These are phyloP conservation scores for Cichorium intybus DNA, from an alignment of 140 eudicot species.

Conservation along the genomic window DNA sequence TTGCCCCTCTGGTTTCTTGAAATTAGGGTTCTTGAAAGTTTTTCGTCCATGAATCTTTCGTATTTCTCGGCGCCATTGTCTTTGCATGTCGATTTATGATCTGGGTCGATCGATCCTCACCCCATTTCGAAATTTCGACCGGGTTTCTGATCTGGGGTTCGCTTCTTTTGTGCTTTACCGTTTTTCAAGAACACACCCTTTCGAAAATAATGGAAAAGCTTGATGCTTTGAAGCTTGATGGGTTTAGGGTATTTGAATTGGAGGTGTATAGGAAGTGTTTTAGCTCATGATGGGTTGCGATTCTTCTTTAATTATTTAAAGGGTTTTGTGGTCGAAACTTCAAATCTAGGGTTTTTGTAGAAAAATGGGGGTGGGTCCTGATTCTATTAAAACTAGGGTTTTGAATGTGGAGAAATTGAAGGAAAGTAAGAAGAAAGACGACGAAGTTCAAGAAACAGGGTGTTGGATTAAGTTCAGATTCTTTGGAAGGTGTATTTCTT, in stretches of 20 bases:
- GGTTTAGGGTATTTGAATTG: not conserved
- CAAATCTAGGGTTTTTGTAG: conserved; percentile 30
- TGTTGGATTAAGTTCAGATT: conserved; percentile 85
- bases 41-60: not conserved
- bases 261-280: conserved; percentile 7
- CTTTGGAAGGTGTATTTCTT: conserved; percentile 69
- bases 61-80: conserved; percentile 21
- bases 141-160: conserved; percentile 34
- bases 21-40: conserved; percentile 24
- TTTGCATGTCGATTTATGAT: conserved; percentile 44
- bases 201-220: conserved; percentile 9
- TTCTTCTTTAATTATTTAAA: conserved; percentile 6
- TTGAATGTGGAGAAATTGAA: conserved; percentile 46
- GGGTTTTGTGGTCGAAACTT: conserved; percentile 25
- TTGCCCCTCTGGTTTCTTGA: conserved; percentile 26
- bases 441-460: conserved; percentile 43
- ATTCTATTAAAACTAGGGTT: conserved; percentile 42
- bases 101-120: conserved; percentile 21
- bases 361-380: conserved; percentile 63
- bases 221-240: conserved; percentile 4
- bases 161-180: conserved; percentile 6
- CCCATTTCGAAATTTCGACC: conserved; percentile 18
- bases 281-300: conserved; percentile 8
- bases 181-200: conserved; percentile 11
- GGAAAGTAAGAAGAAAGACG: conserved; percentile 42